phyloP scores from a whole-genome alignment of 2,329 filamentous ascomycete species.

The Blastomyces percursus region DNA sequence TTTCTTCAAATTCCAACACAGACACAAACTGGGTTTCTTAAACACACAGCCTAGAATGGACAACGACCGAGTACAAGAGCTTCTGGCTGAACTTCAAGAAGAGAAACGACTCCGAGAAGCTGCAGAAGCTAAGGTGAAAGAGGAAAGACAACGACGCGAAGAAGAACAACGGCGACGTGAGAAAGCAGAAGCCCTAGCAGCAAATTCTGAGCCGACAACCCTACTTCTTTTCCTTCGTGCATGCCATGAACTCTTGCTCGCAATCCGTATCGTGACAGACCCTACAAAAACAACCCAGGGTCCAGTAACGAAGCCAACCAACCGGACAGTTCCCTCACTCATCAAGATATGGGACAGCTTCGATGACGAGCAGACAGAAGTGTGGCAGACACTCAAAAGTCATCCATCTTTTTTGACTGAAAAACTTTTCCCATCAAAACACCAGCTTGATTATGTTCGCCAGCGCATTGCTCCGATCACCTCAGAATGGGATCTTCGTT shows the following conservation, averaged over 20 bases:
- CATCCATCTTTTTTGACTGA: constrained; percentile 7
- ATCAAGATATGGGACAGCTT: constrained; percentile 11
- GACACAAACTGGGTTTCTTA: neutral
- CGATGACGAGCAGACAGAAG: neutral
- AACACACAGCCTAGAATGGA: neutral
- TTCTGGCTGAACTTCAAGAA: constrained; percentile 4
- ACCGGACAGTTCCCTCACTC: constrained; percentile 8
- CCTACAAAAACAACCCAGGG: constrained; percentile 12
- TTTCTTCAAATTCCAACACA: too few relatives aligned
- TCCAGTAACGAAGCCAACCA: constrained; percentile 11
- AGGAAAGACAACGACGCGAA: neutral
- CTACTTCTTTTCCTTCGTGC: constrained; percentile 3
- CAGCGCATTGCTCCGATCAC: constrained; percentile 23
- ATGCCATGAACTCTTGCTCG: constrained; percentile 11
- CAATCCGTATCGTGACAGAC: constrained; percentile 11
- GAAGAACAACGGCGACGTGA: constrained; percentile 4
- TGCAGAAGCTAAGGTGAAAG: neutral
- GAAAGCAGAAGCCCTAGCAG: constrained; percentile 3
- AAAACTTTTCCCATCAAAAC: constrained; percentile 9
- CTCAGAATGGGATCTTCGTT: constrained; percentile 27
- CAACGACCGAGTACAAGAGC: neutral
- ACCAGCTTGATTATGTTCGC: constrained; percentile 11
- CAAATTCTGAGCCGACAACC: constrained; percentile 6
- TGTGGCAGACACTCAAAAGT: constrained; percentile 10
- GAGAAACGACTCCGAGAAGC: constrained; percentile 4